Evolutionary conservation across 2,329 filamentous ascomycete species (phyloP).

Genomic region (Curvularia sp.): DNA sequence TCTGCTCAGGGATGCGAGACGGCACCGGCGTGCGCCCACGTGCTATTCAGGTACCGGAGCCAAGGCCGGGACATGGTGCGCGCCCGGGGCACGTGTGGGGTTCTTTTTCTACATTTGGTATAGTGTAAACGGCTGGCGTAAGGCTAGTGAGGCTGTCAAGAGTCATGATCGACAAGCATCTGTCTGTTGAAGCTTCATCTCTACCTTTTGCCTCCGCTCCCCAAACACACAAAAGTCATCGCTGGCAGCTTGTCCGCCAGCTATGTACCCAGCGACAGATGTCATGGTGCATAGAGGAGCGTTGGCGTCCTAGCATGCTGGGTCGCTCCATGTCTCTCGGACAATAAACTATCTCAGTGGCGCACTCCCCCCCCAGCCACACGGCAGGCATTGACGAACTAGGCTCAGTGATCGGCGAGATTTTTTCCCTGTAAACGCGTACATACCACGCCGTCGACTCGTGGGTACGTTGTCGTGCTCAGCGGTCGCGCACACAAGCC

Average conservation of each 20-base stretch:
- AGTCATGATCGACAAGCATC: slow-evolving; percentile 8
- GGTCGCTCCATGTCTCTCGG: neutral
- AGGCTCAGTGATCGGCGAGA: slow-evolving; percentile 5
- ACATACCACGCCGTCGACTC: slow-evolving; percentile 5
- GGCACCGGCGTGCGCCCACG: slow-evolving; percentile 1
- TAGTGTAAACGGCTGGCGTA: slow-evolving; percentile 1
- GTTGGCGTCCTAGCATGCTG: neutral
- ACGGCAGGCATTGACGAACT: slow-evolving; percentile 5
- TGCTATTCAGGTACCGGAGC: slow-evolving; percentile 8
- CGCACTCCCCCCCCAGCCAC: slow-evolving; percentile 8
- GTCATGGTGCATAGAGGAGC: neutral
- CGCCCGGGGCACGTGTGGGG: slow-evolving; percentile 2
- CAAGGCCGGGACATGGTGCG: slow-evolving; percentile 2
- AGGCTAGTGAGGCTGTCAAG: neutral
- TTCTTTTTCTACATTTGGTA: neutral
- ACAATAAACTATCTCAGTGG: slow-evolving; percentile 8
- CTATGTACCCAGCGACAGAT: neutral
- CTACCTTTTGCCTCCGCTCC: neutral
- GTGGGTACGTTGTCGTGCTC: neutral
- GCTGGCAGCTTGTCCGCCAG: neutral
- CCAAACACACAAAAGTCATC: neutral
- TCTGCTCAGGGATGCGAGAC: neutral
- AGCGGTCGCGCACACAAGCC: neutral
- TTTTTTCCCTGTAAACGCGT: neutral
- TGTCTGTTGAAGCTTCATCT: neutral